These are phyloP conservation scores for Musa itinerans DNA, from an alignment of 176 grass and related monocot genomes.

Conservation along the genomic window DNA sequence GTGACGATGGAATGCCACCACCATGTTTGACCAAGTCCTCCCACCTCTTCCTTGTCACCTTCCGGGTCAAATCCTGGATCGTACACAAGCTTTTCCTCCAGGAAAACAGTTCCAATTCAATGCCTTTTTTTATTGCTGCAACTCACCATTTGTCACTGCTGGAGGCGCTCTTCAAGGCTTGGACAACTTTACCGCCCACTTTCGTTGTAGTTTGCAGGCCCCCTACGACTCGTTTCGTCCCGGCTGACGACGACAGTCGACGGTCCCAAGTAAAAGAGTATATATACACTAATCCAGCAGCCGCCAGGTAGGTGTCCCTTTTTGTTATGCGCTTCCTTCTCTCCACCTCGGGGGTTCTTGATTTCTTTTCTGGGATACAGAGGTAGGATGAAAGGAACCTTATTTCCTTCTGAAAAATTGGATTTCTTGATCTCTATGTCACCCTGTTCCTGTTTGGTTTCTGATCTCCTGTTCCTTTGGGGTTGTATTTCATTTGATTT, in stretches of 20 bases:
- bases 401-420: neutral
- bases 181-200: neutral
- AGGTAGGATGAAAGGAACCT: neutral
- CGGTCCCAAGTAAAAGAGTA: neutral
- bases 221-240: neutral
- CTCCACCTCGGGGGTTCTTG: neutral
- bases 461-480: neutral
- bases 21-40: neutral
- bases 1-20: neutral
- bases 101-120: neutral
- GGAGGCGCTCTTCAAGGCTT: neutral
- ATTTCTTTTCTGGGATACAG: neutral
- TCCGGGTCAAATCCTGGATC: too few relatives aligned
- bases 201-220: neutral
- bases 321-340: neutral
- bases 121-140: neutral
- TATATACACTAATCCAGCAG: neutral
- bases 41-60: neutral
- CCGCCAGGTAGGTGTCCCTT: slow-evolving; percentile 2
- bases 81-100: neutral
- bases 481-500: neutral
- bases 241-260: neutral
- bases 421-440: neutral
- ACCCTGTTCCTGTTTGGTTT: neutral
- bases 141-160: neutral